Evolutionary conservation across 2,329 filamentous ascomycete genomes (phyloP), one percentile per base, ranked within the genome.

Genomic region (Achaetomium macrosporum): DNA sequence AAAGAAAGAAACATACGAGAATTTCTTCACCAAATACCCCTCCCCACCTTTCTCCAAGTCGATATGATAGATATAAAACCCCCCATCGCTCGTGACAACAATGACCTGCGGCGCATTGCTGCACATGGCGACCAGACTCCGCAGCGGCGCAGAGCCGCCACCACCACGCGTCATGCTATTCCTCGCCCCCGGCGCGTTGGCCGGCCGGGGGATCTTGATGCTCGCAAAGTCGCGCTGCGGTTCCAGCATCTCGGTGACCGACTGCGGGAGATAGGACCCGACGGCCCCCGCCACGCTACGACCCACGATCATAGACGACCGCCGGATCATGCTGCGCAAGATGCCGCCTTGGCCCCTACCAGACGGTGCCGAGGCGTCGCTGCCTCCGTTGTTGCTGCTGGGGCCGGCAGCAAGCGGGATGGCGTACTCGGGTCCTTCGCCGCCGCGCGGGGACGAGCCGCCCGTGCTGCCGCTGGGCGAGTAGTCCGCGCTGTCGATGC

Each of bases 231-330:
- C 93, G 50, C 93, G 82, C 55, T 87, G 76, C 0, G 93, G 93
- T 64, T 99, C 93, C 91, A 91, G 97, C 79, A 97, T 96, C 70
- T 97, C 92, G 1, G 92, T 92, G 5, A 99, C 90, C 1, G 91
- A 92, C 64, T 88, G 88, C 0, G 93, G 93, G 2, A 99, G 76
- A 67, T 99, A 99, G 0, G 89, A 90, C 5, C 91, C 91, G 31
- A 96, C 86, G 8, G 90, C 90, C 5, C 89, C 88, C 16, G 89
- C 92, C 54, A 99, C 86, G 20, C 87, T 88, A 57, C 88, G 90
- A 37, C 90, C 88, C 69, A 97, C 92, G 53, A 92, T 88, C 66
- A 97, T 91, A 5, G 92, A 97, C 5, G 93, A 96, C 25, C 92
- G 84, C n/a, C 93, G 83, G 31, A 99, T 79, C 71, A 99, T 88